A percentile compares a stretch with the other conserved stretches of the same genome.
Conservation (phyloP, 495 filamentous ascomycete genomes). For the Penicillium nucicola region DNA sequence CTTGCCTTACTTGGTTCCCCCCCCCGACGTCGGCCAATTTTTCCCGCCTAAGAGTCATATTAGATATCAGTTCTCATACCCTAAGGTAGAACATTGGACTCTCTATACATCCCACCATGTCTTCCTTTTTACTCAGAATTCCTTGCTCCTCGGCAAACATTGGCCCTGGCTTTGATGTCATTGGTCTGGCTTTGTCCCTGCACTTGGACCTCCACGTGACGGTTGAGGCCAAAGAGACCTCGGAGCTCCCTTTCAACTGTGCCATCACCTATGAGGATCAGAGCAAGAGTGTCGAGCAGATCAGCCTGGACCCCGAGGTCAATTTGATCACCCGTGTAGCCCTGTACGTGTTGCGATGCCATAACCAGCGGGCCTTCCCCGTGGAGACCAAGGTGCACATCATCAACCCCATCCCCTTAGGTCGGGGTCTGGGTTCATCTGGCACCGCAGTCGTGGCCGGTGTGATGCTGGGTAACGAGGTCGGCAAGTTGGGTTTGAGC, state of each 20-base stretch:
- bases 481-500: constrained; percentile 73
- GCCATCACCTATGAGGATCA: constrained; percentile 83
- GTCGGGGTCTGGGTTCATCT: constrained; percentile 85
- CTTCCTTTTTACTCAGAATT: constrained; percentile 59
- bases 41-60: constrained; percentile 34
- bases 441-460: constrained; percentile 94
- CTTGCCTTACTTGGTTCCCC: background rate
- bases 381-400: constrained; percentile 86
- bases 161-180: constrained; percentile 94
- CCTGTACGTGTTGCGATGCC: constrained; percentile 88
- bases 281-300: constrained; percentile 67
- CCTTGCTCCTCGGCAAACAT: constrained; percentile 96
- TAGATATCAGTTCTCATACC: background rate
- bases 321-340: constrained; percentile 92
- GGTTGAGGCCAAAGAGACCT: constrained; percentile 53
- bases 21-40: constrained; percentile 32
- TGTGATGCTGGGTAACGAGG: constrained; percentile 84
- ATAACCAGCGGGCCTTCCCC: constrained; percentile 79
- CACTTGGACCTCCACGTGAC: constrained; percentile 82
- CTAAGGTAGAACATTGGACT: background rate
- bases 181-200: constrained; percentile 88
- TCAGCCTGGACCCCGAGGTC: constrained; percentile 70
- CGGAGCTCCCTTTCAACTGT: constrained; percentile 73
- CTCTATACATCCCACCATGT: constrained; percentile 16
- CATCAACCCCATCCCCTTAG: constrained; percentile 87